A percentile compares a stretch with the other conserved stretches of the same genome.
phyloP scores from a whole-genome alignment of 2,329 filamentous ascomycete genomes.

The Rhinocladiella similis region DNA sequence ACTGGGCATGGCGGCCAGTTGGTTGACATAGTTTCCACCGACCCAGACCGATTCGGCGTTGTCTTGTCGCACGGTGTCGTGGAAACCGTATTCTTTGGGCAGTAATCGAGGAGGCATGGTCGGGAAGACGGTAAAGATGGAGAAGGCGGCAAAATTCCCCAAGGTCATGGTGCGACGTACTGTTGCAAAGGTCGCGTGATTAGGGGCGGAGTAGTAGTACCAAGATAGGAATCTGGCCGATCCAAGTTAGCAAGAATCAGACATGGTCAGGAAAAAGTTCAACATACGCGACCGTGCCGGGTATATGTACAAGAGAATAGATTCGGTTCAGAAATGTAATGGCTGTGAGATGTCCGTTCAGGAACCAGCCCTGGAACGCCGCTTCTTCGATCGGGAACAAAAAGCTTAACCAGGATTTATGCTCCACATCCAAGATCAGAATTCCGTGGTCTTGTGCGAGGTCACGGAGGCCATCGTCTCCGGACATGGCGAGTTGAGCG shows the following conservation, averaged over 20 bases:
- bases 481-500: slow-evolving; percentile 54
- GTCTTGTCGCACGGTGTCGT: slow-evolving; percentile 61
- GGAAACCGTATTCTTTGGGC: slow-evolving; percentile 60
- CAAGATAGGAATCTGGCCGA: slow-evolving; percentile 42
- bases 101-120: slow-evolving; percentile 65
- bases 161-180: slow-evolving; percentile 62
- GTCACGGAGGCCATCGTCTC: slow-evolving; percentile 47
- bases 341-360: slow-evolving; percentile 41
- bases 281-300: slow-evolving; percentile 51
- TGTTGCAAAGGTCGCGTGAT: slow-evolving; percentile 55
- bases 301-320: slow-evolving; percentile 54
- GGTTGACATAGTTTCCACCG: slow-evolving; percentile 58
- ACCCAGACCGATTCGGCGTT: slow-evolving; percentile 57
- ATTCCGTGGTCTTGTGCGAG: slow-evolving; percentile 45
- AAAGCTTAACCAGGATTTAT: slow-evolving; percentile 36
- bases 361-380: slow-evolving; percentile 47
- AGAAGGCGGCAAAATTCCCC: slow-evolving; percentile 61
- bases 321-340: slow-evolving; percentile 51
- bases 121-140: slow-evolving; percentile 63
- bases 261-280: not conserved
- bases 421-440: slow-evolving; percentile 22
- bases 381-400: slow-evolving; percentile 44
- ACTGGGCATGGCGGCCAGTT: slow-evolving; percentile 59
- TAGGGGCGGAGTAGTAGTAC: slow-evolving; percentile 43
- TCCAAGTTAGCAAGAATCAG: slow-evolving; percentile 26